These are phyloP conservation scores for Blastosporella zonata DNA, from an alignment of 1,284 basidiomycete species.

Conservation along the genomic window DNA sequence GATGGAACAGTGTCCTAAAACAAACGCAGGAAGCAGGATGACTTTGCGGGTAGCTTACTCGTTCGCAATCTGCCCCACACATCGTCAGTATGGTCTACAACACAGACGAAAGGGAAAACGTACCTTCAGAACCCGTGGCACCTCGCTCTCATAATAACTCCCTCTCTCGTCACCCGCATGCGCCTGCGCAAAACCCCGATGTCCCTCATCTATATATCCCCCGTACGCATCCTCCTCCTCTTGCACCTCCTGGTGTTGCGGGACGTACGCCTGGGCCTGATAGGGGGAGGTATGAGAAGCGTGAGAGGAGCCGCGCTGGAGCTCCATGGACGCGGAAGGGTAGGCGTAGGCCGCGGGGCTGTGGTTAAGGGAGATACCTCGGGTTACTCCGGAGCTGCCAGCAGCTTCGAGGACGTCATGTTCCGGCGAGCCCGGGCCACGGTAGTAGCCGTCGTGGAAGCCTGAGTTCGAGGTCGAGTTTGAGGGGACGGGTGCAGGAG, in stretches of 20 bases:
- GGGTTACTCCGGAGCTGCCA: background rate
- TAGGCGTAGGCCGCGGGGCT: background rate
- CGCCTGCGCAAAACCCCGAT: background rate
- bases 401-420: background rate
- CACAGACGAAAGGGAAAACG: too few relatives aligned
- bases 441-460: background rate
- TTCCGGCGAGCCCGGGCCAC: background rate
- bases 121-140: background rate
- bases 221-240: slow-evolving; percentile 1
- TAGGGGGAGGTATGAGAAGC: background rate
- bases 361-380: slow-evolving; percentile 1
- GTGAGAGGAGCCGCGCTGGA: background rate
- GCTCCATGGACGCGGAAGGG: background rate
- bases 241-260: background rate
- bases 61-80: background rate
- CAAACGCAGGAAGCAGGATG: too few relatives aligned
- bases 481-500: too few relatives aligned
- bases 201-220: background rate
- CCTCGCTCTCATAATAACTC: slow-evolving; percentile 1
- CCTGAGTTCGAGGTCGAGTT: background rate
- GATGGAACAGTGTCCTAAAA: too few relatives aligned
- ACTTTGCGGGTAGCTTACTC: too few relatives aligned
- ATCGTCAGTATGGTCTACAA: background rate
- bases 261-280: background rate
- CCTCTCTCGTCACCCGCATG: slow-evolving; percentile 3